Conservation (phyloP, 1,139 yeast species). For the Magnusiomyces fungicola region DNA sequence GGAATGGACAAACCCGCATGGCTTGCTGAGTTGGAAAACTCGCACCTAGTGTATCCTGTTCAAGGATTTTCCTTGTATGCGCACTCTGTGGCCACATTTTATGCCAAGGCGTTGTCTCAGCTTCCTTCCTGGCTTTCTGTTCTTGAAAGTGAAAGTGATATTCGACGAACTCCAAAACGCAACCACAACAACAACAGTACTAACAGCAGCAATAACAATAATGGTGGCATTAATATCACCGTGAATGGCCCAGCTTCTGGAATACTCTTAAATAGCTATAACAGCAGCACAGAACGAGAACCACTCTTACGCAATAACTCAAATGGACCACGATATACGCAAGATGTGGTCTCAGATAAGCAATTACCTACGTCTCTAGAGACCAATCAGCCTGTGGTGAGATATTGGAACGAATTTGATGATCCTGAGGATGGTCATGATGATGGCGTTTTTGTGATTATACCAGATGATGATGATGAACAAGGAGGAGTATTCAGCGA, state of each 20-base stretch:
- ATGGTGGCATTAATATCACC: background rate
- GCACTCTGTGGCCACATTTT: constrained; percentile 22
- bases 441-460: constrained; percentile 30
- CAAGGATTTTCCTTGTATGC: constrained; percentile 33
- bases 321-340: background rate
- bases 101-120: constrained; percentile 17
- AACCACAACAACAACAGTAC: background rate
- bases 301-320: constrained; percentile 1
- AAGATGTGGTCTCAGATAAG: constrained; percentile 3
- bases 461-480: constrained; percentile 27
- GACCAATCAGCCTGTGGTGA: constrained; percentile 30
- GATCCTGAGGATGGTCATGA: constrained; percentile 47
- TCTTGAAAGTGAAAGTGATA: constrained; percentile 30
- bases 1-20: constrained; percentile 34
- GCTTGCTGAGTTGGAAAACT: constrained; percentile 33
- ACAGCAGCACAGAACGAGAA: constrained; percentile 7
- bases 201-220: background rate
- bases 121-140: constrained; percentile 33
- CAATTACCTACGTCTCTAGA: background rate
- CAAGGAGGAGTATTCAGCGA: constrained; percentile 28
- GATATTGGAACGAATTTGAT: constrained; percentile 72
- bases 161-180: constrained; percentile 28
- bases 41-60: constrained; percentile 34
- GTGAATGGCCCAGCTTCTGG: background rate
- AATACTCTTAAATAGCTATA: background rate